phyloP scores from a whole-genome alignment of 371 early-diverging fungal species.

The Mucor plumbeus region DNA sequence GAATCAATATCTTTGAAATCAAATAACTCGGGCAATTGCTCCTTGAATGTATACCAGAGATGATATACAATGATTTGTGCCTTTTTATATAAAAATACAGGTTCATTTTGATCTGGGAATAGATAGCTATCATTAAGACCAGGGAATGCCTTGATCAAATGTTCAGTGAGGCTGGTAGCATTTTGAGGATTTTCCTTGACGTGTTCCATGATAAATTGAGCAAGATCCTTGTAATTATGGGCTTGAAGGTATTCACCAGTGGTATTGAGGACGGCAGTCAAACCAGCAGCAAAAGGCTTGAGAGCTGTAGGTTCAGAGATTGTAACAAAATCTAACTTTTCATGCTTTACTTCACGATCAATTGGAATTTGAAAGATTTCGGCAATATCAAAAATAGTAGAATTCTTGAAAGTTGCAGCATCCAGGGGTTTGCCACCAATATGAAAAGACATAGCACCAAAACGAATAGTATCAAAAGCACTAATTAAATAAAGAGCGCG shows the following conservation, averaged over 20 bases:
- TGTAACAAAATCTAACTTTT: constrained; percentile 67
- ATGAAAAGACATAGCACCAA: constrained; percentile 86
- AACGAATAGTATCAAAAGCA: constrained; percentile 78
- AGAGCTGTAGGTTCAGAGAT: constrained; percentile 69
- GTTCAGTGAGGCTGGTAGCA: constrained; percentile 60
- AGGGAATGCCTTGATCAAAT: constrained; percentile 66
- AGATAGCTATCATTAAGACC: constrained; percentile 68
- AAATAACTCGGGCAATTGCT: constrained; percentile 58
- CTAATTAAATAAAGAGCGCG: constrained; percentile 13
- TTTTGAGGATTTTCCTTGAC: constrained; percentile 45
- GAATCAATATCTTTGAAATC: constrained; percentile 66
- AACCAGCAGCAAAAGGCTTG: constrained; percentile 68
- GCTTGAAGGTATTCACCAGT: constrained; percentile 66
- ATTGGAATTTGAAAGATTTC: constrained; percentile 68
- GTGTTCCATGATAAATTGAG: constrained; percentile 71
- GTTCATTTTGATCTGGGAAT: constrained; percentile 21
- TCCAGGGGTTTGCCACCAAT: constrained; percentile 61
- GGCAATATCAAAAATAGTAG: constrained; percentile 57
- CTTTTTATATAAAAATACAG: constrained; percentile 69
- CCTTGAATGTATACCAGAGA: constrained; percentile 46
- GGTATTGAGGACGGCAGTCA: constrained; percentile 69
- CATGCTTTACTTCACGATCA: constrained; percentile 60
- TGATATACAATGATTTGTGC: constrained; percentile 71
- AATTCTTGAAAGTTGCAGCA: constrained; percentile 48
- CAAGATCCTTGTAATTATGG: constrained; percentile 65